phyloP scores from a whole-genome alignment of 768 basidiomycete species.

The Xerocomellus chrysenteron region DNA sequence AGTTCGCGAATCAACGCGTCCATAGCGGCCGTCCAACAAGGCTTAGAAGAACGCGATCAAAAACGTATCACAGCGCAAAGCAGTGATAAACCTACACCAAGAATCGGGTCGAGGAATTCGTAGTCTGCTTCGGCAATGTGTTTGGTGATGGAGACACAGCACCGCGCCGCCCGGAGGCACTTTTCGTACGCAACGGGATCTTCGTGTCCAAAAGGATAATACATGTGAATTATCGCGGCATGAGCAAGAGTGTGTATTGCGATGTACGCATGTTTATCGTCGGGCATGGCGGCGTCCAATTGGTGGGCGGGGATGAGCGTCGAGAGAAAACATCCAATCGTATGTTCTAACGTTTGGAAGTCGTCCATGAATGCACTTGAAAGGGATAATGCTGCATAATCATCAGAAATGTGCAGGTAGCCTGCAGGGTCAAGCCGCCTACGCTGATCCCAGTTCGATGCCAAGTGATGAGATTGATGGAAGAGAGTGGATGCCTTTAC shows the following conservation, averaged over 20 bases:
- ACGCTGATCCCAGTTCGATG: constrained; percentile 63
- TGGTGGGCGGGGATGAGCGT: constrained; percentile 67
- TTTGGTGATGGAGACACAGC: constrained; percentile 59
- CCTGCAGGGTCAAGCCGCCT: constrained; percentile 27
- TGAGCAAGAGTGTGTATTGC: constrained; percentile 66
- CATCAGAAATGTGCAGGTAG: constrained; percentile 20
- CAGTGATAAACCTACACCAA: constrained; percentile 54
- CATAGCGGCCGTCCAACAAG: constrained; percentile 70
- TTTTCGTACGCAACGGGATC: constrained; percentile 64
- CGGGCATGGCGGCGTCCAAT: constrained; percentile 50
- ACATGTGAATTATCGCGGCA: constrained; percentile 63
- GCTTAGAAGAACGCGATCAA: constrained; percentile 37
- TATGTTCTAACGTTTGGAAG: constrained; percentile 59
- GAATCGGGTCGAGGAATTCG: constrained; percentile 72
- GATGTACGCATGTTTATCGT: constrained; percentile 60
- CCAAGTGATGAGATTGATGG: constrained; percentile 61
- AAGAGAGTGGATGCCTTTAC: constrained; percentile 78
- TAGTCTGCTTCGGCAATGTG: constrained; percentile 64
- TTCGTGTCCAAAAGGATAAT: constrained; percentile 58
- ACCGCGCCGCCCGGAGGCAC: constrained; percentile 61
- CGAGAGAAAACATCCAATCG: constrained; percentile 60
- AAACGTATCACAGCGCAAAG: constrained; percentile 1
- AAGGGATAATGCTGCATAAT: constrained; percentile 41
- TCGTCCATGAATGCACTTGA: constrained; percentile 54
- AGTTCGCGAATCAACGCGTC: constrained; percentile 68